Percentiles rank a stretch among this genome's conserved stretches.
phyloP scores from a whole-genome alignment of 2,329 filamentous ascomycete species.

The Sarocladium oryzae region DNA sequence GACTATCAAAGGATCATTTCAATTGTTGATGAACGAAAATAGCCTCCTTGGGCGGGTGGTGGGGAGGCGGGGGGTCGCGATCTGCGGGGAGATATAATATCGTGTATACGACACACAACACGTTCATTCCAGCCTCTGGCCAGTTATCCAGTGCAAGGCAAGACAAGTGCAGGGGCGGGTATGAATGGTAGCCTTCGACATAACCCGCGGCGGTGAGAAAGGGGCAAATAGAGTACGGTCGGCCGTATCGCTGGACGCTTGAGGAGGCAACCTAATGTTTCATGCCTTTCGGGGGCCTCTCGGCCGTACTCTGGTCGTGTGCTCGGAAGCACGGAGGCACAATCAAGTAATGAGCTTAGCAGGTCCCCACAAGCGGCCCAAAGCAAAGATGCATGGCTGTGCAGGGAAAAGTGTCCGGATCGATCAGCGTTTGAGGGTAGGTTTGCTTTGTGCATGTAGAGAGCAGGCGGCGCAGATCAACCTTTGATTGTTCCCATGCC shows the following conservation, averaged over 20 bases:
- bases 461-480: too few relatives aligned
- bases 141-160: neutral
- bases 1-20: neutral
- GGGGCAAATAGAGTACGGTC: neutral
- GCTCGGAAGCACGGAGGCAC: constrained; percentile 8
- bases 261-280: constrained; percentile 18
- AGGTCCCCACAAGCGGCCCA: constrained; percentile 24
- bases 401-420: neutral
- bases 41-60: neutral
- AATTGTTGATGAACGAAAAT: neutral
- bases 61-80: neutral
- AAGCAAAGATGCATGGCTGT: constrained; percentile 12
- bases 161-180: neutral
- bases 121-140: neutral
- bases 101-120: neutral
- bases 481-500: too few relatives aligned
- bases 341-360: constrained; percentile 21
- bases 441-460: neutral
- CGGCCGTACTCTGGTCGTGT: constrained; percentile 29
- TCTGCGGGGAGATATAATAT: neutral
- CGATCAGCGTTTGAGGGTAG: too few relatives aligned
- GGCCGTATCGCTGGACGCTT: neutral
- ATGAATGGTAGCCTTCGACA: neutral
- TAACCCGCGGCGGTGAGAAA: neutral
- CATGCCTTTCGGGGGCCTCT: constrained; percentile 28